phyloP scores from a whole-genome alignment of 305 asterid species.

The Andrographis paniculata region DNA sequence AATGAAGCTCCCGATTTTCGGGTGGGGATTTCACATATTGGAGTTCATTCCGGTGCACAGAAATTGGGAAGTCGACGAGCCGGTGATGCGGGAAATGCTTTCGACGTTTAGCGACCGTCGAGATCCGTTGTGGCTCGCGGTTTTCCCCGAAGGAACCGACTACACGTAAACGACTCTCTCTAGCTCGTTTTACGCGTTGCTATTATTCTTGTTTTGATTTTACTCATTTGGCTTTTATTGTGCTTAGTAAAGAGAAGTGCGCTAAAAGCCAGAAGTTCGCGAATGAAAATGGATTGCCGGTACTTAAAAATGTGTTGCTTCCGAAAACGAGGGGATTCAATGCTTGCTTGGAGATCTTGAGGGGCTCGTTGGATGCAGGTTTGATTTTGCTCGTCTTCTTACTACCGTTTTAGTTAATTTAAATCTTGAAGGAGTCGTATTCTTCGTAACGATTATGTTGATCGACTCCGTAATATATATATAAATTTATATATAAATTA shows the following conservation, averaged over 20 bases:
- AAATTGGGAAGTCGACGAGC: slow-evolving; percentile 52
- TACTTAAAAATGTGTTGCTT: slow-evolving; percentile 50
- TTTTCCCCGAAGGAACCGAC: slow-evolving; percentile 74
- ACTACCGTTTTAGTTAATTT: no score
- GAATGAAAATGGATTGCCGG: slow-evolving; percentile 42
- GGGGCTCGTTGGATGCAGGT: slow-evolving; percentile 66
- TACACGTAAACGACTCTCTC: slow-evolving; percentile 30
- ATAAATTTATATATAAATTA: no score
- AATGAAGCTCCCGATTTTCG: slow-evolving; percentile 58
- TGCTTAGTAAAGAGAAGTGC: slow-evolving; percentile 47
- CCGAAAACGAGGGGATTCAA: slow-evolving; percentile 53
- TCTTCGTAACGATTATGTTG: no score
- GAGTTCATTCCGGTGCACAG: slow-evolving; percentile 69
- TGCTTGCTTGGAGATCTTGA: slow-evolving; percentile 46
- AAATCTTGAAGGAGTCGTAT: no score
- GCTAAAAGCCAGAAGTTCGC: slow-evolving; percentile 45
- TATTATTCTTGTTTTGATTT: no score
- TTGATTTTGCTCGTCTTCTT: slow-evolving; percentile 10
- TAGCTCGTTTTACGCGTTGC: slow-evolving; percentile 4
- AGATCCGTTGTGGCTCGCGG: slow-evolving; percentile 61
- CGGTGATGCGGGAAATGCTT: slow-evolving; percentile 36
- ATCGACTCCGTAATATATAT: no score
- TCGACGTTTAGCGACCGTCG: slow-evolving; percentile 26
- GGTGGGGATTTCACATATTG: slow-evolving; percentile 60
- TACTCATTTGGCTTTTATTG: no score